phyloP scores from a whole-genome alignment of 441 rosid genomes.

The Geranium incanum region DNA sequence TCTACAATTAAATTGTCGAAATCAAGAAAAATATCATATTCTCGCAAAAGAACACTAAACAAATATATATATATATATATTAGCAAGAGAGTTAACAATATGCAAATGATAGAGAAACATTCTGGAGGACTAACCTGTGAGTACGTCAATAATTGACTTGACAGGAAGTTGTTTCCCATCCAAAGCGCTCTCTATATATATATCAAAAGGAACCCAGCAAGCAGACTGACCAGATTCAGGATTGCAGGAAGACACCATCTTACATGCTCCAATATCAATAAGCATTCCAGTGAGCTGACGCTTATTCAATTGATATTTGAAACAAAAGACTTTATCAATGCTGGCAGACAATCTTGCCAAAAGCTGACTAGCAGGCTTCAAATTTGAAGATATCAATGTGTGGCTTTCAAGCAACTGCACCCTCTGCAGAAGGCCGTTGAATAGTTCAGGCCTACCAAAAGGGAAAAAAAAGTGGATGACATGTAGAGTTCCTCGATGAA shows the following conservation, averaged over 20 bases:
- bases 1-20: conserved; percentile 33
- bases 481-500: conserved; percentile 2
- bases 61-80: neutral
- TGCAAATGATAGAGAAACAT: neutral
- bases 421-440: conserved; percentile 47
- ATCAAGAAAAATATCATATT: conserved; percentile 12
- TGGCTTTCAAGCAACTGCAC: conserved; percentile 37
- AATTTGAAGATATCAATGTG: conserved; percentile 28
- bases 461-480: conserved; percentile 13
- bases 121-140: conserved; percentile 34
- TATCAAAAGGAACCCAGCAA: conserved; percentile 57
- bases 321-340: conserved; percentile 29
- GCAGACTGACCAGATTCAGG: conserved; percentile 33
- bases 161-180: conserved; percentile 49
- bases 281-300: conserved; percentile 32
- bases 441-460: conserved; percentile 48
- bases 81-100: conserved; percentile 4
- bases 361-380: conserved; percentile 30
- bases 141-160: conserved; percentile 37
- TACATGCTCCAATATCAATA: conserved; percentile 28
- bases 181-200: conserved; percentile 53
- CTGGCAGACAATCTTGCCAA: conserved; percentile 37
- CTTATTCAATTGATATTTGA: conserved; percentile 34
- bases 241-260: conserved; percentile 28
- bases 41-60: neutral